phyloP scores from a whole-genome alignment of 2,329 filamentous ascomycete genomes.

The Fusarium sp. region DNA sequence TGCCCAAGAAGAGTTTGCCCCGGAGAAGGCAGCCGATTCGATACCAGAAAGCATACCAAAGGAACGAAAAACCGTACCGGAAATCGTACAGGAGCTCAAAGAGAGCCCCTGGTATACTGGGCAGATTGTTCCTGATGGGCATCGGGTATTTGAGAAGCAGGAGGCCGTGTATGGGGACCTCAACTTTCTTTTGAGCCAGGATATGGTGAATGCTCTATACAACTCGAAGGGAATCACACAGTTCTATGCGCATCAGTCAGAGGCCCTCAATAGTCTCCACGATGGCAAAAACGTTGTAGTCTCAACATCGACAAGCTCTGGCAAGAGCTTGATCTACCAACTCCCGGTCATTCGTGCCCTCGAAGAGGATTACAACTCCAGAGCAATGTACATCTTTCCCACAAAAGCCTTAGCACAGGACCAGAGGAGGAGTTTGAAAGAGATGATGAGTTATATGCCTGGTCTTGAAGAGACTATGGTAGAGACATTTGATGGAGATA shows the following conservation, averaged over 20 bases:
- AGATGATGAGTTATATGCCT: conserved; percentile 83
- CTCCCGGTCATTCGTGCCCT: conserved; percentile 89
- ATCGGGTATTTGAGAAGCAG: conserved; percentile 89
- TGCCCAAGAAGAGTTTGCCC: conserved; percentile 46
- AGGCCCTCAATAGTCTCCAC: conserved; percentile 89
- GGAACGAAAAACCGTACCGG: conserved; percentile 80
- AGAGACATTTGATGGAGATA: conserved; percentile 97
- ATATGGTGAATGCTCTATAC: conserved; percentile 94
- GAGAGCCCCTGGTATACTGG: conserved; percentile 86
- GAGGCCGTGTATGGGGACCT: conserved; percentile 83
- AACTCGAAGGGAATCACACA: conserved; percentile 88
- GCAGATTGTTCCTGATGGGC: conserved; percentile 93
- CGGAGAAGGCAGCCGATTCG: conserved; percentile 50
- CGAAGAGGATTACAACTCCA: conserved; percentile 77
- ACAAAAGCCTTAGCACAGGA: conserved; percentile 97
- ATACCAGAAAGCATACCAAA: conserved; percentile 79
- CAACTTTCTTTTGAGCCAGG: conserved; percentile 86
- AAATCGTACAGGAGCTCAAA: conserved; percentile 87
- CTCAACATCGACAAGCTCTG: conserved; percentile 93
- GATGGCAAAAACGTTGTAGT: conserved; percentile 89
- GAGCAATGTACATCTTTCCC: conserved; percentile 98
- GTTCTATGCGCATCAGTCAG: conserved; percentile 90
- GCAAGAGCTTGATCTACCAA: conserved; percentile 98
- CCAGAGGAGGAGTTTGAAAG: conserved; percentile 86
- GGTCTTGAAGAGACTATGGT: conserved; percentile 79